These are phyloP conservation scores for Erigeron philadelphicus DNA, from an alignment of 140 eudicot species.

Conservation along the genomic window DNA sequence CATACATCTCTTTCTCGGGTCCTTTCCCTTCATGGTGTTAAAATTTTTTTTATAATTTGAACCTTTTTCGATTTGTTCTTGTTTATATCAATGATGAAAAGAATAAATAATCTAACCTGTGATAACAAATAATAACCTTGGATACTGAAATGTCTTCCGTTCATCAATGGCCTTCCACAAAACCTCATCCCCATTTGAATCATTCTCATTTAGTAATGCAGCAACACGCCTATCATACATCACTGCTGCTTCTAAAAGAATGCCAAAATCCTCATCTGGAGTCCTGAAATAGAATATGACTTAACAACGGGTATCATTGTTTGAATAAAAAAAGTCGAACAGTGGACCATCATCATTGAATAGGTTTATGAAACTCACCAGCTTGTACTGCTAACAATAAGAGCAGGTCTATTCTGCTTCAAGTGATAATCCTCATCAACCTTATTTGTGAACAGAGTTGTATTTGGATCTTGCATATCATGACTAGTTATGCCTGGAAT, in stretches of 20 bases:
- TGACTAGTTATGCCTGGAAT: slow-evolving; percentile 35
- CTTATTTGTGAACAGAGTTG: slow-evolving; percentile 58
- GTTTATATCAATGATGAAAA: neutral
- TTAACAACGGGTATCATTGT: neutral
- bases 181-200: slow-evolving; percentile 51
- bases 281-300: slow-evolving; percentile 51
- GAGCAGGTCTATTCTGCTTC: slow-evolving; percentile 78
- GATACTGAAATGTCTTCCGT: slow-evolving; percentile 61
- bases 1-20: slow-evolving; percentile 86
- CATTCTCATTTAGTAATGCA: slow-evolving; percentile 71
- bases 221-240: slow-evolving; percentile 95
- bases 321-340: neutral
- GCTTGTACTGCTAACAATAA: slow-evolving; percentile 94
- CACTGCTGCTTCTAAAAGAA: slow-evolving; percentile 91
- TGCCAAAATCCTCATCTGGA: slow-evolving; percentile 92
- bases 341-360: neutral
- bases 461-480: slow-evolving; percentile 36
- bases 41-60: slow-evolving; percentile 18
- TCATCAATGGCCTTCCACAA: slow-evolving; percentile 55
- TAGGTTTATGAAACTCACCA: slow-evolving; percentile 51
- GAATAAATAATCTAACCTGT: slow-evolving; percentile 46
- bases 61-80: slow-evolving; percentile 2
- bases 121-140: slow-evolving; percentile 75
- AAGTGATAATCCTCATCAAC: slow-evolving; percentile 39
- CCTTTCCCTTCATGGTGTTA: slow-evolving; percentile 65